Evolutionary conservation across 2,329 filamentous ascomycete species (phyloP).

Genomic region (Fusarium siculi): DNA sequence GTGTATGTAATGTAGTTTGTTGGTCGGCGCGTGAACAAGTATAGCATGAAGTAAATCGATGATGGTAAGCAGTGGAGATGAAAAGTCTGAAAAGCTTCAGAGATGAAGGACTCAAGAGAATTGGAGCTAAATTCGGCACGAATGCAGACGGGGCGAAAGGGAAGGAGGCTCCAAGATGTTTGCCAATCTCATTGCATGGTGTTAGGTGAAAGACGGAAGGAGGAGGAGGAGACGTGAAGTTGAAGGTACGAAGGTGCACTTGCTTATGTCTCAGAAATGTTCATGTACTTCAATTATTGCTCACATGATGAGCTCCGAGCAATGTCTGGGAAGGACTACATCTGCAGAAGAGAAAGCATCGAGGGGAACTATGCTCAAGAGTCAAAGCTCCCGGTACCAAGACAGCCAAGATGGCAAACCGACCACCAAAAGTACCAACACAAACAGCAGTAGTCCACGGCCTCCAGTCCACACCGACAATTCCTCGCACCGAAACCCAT

Average conservation of each 20-base stretch:
- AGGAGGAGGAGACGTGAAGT: not conserved
- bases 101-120: not conserved
- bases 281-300: not conserved
- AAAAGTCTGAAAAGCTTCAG: not conserved
- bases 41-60: not conserved
- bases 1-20: not conserved
- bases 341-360: not conserved
- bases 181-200: not conserved
- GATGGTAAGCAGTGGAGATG: not conserved
- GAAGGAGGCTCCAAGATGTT: not conserved
- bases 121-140: not conserved
- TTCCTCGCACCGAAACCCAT: not conserved
- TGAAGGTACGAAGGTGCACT: not conserved
- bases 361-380: not conserved
- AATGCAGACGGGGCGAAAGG: not conserved
- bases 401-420: not conserved
- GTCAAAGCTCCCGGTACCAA: not conserved
- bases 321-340: not conserved
- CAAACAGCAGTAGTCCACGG: not conserved
- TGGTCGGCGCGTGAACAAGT: too few relatives aligned
- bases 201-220: not conserved
- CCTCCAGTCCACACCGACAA: not conserved
- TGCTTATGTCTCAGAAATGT: not conserved
- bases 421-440: not conserved
- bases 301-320: fast-evolving